Percentiles rank a stretch among this genome's conserved stretches.
Evolutionary conservation across 2,329 filamentous ascomycete genomes (phyloP).

Genomic region (Colletotrichum orbiculare): DNA sequence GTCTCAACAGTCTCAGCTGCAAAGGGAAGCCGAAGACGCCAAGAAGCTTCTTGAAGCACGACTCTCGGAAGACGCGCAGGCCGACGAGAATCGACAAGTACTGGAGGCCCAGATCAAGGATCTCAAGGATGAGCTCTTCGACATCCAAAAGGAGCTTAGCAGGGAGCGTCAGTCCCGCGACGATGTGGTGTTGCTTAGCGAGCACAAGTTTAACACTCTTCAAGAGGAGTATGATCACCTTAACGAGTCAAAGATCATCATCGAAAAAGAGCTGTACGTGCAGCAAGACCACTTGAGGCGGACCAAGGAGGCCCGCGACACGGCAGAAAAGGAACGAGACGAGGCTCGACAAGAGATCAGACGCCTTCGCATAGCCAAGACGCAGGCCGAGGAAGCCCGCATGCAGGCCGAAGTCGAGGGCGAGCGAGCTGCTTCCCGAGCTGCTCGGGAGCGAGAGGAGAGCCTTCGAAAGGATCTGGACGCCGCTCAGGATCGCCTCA

Average conservation of each 20-base stretch:
- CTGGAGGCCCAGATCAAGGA: constrained; percentile 89
- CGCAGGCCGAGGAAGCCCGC: constrained; percentile 86
- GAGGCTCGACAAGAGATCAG: constrained; percentile 89
- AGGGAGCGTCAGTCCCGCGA: constrained; percentile 93
- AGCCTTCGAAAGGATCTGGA: constrained; percentile 84
- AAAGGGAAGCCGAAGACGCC: constrained; percentile 89
- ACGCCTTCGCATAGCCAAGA: constrained; percentile 83
- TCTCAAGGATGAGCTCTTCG: constrained; percentile 86
- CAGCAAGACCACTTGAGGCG: constrained; percentile 92
- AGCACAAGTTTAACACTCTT: constrained; percentile 86
- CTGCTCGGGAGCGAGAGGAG: constrained; percentile 83
- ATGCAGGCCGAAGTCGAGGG: constrained; percentile 83
- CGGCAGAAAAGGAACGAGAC: constrained; percentile 88
- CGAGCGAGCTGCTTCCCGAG: constrained; percentile 80
- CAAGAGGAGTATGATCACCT: constrained; percentile 87
- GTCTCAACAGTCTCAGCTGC: constrained; percentile 83
- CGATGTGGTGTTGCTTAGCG: constrained; percentile 89
- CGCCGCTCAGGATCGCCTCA: constrained; percentile 78
- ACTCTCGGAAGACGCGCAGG: constrained; percentile 89
- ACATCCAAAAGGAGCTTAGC: constrained; percentile 88
- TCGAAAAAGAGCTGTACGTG: constrained; percentile 96
- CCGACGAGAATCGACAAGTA: constrained; percentile 81
- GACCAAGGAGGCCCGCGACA: constrained; percentile 82
- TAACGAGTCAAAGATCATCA: constrained; percentile 95
- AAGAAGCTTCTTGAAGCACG: constrained; percentile 88